Percentiles rank a stretch among this genome's conserved stretches.
Conservation (phyloP, 2,329 filamentous ascomycete species). For the Ophiosphaerella korrae region DNA sequence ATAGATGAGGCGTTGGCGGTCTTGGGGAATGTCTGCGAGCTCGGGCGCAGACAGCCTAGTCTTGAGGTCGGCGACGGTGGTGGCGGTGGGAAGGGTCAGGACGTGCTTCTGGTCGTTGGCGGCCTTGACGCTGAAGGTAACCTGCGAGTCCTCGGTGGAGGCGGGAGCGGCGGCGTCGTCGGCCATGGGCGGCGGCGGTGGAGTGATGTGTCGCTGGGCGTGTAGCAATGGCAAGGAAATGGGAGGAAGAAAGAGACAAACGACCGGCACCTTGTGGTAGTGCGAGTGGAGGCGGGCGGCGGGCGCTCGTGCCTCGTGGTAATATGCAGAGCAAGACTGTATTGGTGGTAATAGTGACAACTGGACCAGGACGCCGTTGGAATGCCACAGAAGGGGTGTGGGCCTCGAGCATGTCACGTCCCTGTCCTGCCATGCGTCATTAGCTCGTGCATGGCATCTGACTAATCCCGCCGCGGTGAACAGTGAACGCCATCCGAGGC, state of each 20-base stretch:
- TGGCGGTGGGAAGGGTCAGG: slow-evolving; percentile 77
- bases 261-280: too few relatives aligned
- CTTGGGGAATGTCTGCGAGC: slow-evolving; percentile 83
- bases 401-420: slow-evolving; percentile 12
- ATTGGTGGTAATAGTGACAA: not conserved
- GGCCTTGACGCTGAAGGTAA: slow-evolving; percentile 98
- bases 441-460: slow-evolving; percentile 12
- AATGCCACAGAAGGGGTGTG: slow-evolving; percentile 36
- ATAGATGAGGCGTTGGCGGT: slow-evolving; percentile 95
- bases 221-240: not conserved
- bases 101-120: slow-evolving; percentile 85
- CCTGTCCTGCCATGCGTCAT: slow-evolving; percentile 18
- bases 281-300: too few relatives aligned
- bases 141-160: slow-evolving; percentile 67
- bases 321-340: not conserved
- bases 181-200: slow-evolving; percentile 59
- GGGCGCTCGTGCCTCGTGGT: too few relatives aligned
- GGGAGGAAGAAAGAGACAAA: too few relatives aligned
- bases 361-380: slow-evolving; percentile 24
- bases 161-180: slow-evolving; percentile 59
- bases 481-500: too few relatives aligned
- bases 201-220: not conserved
- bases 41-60: slow-evolving; percentile 80
- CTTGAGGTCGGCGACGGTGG: slow-evolving; percentile 85
- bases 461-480: not conserved